Evolutionary conservation across 2,329 filamentous ascomycete species (phyloP), one percentile per base, ranked within the genome.

Genomic region (Penicillium sp.): DNA sequence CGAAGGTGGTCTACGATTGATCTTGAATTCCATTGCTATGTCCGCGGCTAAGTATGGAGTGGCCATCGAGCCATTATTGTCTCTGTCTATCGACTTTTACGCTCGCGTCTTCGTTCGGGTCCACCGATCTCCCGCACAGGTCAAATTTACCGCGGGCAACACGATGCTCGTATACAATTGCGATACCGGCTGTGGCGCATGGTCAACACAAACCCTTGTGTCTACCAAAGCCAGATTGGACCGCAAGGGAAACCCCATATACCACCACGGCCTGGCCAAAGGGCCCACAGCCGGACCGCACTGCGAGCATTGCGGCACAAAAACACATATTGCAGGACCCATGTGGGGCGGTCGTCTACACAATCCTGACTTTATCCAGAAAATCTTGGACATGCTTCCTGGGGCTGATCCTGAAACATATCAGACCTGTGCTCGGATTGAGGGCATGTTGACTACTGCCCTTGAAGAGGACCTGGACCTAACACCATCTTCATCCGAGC

Each of bases 51-150:
- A 88, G 61, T 95, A 99, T 66, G 93, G 94, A 1, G 80, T 97
- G 42, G 82, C 90, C 0, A 91, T 97, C 58, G 93, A 97, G 74
- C 94, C 94, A 0, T 82, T 97, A 4, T 83, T 99, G 12, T 96
- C 91, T 6, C 83, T 99, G 1, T 97, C 91, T 3, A 96, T 97
- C 61, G 94, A 99, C 75, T 99, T 95, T 74, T 99, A 99, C 72
- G 87, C 89, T 21, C 86, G 95, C 46, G 82, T 97, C 2, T 99
- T 97, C 71, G 88, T 99, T 46, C 86, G 89, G 21, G 84, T 99
- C 37, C 83, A 85, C 59, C 90, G 86, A 65, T 91, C 90, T 4
- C 90, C 92, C 0, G 88, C 88, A 4, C 88, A 91, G 54, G 93
- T 97, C 71, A 99, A 97, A 73, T 93, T 95, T 62, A 81, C 92